Conservation (phyloP, 2,329 filamentous ascomycete species). For the Aspergillus spinulosporus region DNA sequence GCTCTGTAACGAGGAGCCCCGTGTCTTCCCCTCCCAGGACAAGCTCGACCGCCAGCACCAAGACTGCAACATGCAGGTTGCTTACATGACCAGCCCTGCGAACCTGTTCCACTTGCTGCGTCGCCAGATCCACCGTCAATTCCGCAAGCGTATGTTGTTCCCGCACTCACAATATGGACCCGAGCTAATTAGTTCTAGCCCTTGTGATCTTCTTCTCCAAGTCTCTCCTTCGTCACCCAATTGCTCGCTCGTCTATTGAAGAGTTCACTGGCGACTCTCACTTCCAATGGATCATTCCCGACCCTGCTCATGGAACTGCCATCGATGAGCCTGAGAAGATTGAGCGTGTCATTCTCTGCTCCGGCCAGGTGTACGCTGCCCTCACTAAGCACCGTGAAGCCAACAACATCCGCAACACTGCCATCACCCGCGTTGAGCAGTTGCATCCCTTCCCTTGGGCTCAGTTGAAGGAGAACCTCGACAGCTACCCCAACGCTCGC, state of each 20-base stretch:
- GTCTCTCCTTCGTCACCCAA: conserved; percentile 87
- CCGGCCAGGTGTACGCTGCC: conserved; percentile 89
- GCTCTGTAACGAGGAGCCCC: conserved; percentile 94
- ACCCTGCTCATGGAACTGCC: conserved; percentile 74
- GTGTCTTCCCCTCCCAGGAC: conserved; percentile 81
- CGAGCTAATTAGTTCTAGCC: conserved; percentile 53
- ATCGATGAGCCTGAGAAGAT: conserved; percentile 83
- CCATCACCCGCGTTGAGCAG: conserved; percentile 94
- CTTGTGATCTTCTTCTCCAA: conserved; percentile 99
- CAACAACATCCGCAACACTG: conserved; percentile 83
- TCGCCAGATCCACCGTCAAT: conserved; percentile 97
- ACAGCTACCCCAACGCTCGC: conserved; percentile 95
- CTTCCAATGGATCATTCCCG: conserved; percentile 95
- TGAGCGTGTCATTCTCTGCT: conserved; percentile 90
- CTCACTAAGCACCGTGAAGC: conserved; percentile 87
- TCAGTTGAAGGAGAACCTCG: conserved; percentile 92
- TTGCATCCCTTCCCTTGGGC: conserved; percentile 99
- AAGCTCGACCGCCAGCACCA: conserved; percentile 97
- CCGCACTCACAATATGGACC: neutral
- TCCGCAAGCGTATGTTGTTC: conserved; percentile 84
- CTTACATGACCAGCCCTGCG: conserved; percentile 91
- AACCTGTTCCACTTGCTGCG: conserved; percentile 97
- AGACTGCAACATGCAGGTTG: conserved; percentile 99
- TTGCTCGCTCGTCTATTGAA: conserved; percentile 84
- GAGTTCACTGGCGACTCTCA: conserved; percentile 89